Base-by-base conservation (phyloP, 352 stramenopile genomes). In the Phytophthora sansomeana region DNA sequence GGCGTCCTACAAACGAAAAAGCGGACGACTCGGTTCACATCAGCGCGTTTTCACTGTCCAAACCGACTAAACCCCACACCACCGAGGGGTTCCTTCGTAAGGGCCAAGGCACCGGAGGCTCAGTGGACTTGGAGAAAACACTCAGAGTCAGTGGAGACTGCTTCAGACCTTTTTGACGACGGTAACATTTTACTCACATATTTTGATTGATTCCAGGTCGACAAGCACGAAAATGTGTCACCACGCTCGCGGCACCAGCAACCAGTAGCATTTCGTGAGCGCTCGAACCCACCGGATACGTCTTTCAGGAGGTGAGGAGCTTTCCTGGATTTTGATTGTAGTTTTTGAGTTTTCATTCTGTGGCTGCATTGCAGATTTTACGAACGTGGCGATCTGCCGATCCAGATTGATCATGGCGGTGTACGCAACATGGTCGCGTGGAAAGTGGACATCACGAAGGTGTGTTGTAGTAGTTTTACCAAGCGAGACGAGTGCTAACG, bases 371-470 rank as follows among this genome's bases (percentile, higher is more conserved):
- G 8, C 13, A 88, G 87, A 61, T 98, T 97, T 65, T 98, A 98
- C 48, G 92, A 98, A 52, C 86, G 92, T 17, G 97, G 95, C 7
- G 97, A 99, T 64, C 76, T 99, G 63, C 97, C 97, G 6, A 97
- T 99, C 21, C 93, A 98, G 77, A 97, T 99, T 49, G 92, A 99
- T 42, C 97, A 99, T 63, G 92, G 93, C 6, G 96, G 96, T n/a
- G 90, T 97, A 32, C 90, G 96, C 51, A 98, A 98, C 66, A 93
- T 97, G 67, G 96, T 99, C 21, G 96, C 93, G 13, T 99, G 97
- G 97, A 99, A 99, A 74, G 91, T 99, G 32, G 91, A 97, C 63
- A 97, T 97, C 59, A 96, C 90, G 1, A 97, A 97, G 86, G 88
- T 92, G 63, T 19, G 21, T 16, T 38, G 43, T 26, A 17, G n/a